Evolutionary conservation across 2,329 filamentous ascomycete genomes (phyloP), one percentile per base, ranked within the genome.

Genomic region (Acarospora socialis): DNA sequence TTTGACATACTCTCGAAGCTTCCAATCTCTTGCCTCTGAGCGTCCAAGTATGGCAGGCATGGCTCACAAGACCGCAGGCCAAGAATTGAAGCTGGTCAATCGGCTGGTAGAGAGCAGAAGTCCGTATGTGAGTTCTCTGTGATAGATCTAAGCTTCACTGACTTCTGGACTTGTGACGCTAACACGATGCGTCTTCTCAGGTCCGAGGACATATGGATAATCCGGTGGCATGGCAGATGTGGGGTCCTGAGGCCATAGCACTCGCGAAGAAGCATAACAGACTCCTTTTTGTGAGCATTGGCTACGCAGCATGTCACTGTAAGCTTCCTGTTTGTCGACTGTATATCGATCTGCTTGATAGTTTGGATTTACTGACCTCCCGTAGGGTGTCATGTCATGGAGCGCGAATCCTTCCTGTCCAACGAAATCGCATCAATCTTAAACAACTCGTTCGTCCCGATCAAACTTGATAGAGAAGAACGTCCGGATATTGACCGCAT

Each of bases 231-330:
- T 98, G 90, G 90, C 90, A 98, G 63, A 64, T 82, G 37, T 81
- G 92, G 65, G 78, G 78, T 43, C 66, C 77, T 14, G 76, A 84
- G 47, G 73, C 82, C 10, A 65, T 94, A 33, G 69, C 70, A 41
- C 65, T 84, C 28, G 87, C 90, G 10, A 79, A 73, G 53, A 71
- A 66, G 45, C 73, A 86, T 45, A 92, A 95, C 55, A 81, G 84
- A 48, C 66, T 93, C 36, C 76, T 98, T 37, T 95, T 94, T 51
- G 64, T 95, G 39, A 92, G 87, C 52, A 86, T 95, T 48, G 90
- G 90, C 29, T 98, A 93, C 61, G 80, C 80, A 13, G 84, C 90
- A 24, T 95, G 90, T 53, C 87, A 95, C 60, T 92, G 90, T 90
- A 60, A 51, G 78, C 63, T 23, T 20, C 31, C 22, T 21, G 13